Conservation (phyloP, 163 green algal species). For the Chlamydomonas reinhardtii region DNA sequence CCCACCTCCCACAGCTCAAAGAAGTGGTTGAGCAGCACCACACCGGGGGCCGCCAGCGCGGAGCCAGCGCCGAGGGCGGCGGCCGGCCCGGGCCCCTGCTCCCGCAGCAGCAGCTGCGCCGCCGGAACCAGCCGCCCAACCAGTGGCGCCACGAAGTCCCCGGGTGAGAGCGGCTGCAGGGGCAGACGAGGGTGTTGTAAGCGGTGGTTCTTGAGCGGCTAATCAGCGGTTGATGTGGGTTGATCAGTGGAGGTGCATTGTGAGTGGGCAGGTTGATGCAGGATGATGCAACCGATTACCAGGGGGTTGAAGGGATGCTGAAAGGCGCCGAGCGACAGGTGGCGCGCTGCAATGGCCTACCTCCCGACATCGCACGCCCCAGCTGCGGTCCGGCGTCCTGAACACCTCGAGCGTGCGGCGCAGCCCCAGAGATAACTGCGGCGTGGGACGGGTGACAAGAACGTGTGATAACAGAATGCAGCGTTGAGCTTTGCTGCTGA, state of each 20-base stretch:
- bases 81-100: not conserved
- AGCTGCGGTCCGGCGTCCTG: conserved; percentile 1
- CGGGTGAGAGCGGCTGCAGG: not conserved
- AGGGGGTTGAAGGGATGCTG: too few relatives aligned
- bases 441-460: too few relatives aligned
- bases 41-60: not conserved
- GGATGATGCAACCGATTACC: too few relatives aligned
- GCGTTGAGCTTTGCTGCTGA: too few relatives aligned
- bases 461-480: too few relatives aligned
- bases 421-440: conserved; percentile 3
- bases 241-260: too few relatives aligned
- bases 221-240: too few relatives aligned
- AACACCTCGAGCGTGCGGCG: conserved; percentile 24
- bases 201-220: too few relatives aligned
- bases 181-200: too few relatives aligned
- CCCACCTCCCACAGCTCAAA: conserved; percentile 24
- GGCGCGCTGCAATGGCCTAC: too few relatives aligned
- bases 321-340: too few relatives aligned
- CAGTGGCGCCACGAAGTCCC: conserved; percentile 31
- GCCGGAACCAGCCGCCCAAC: conserved; percentile 3
- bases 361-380: conserved; percentile 10
- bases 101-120: not conserved
- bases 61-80: not conserved
- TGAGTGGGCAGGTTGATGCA: too few relatives aligned
- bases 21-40: conserved; percentile 32